phyloP scores from a whole-genome alignment of 805 yeast genomes.

The Isabelozyma rhagii region DNA sequence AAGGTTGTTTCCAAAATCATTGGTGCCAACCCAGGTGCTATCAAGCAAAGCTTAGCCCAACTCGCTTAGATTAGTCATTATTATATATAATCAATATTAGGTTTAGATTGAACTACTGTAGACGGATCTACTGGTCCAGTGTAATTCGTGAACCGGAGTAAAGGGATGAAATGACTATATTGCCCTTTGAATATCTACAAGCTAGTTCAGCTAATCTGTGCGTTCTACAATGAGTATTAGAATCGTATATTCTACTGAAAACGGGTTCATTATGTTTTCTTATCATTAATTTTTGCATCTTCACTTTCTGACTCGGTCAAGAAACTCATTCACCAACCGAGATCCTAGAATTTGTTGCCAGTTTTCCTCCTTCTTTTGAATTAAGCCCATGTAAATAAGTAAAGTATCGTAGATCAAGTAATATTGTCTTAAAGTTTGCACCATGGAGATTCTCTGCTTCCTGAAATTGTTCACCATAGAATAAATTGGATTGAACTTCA shows the following conservation, averaged over 20 bases:
- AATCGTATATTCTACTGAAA: background rate
- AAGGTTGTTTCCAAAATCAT: slow-evolving; percentile 72
- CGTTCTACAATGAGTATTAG: too few relatives aligned
- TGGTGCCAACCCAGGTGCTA: slow-evolving; percentile 87
- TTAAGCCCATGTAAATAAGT: slow-evolving; percentile 13
- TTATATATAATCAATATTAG: background rate
- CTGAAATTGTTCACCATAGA: slow-evolving; percentile 46
- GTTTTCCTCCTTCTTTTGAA: background rate
- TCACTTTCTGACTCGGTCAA: background rate
- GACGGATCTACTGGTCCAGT: background rate
- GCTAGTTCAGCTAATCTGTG: too few relatives aligned
- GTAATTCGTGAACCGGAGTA: too few relatives aligned
- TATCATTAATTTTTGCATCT: background rate
- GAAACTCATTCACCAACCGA: slow-evolving; percentile 9
- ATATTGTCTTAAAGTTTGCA: slow-evolving; percentile 55
- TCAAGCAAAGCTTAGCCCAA: slow-evolving; percentile 63
- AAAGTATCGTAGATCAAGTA: slow-evolving; percentile 46
- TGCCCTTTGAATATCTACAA: too few relatives aligned
- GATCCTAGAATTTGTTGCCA: slow-evolving; percentile 8
- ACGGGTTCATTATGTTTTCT: background rate
- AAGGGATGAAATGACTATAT: too few relatives aligned
- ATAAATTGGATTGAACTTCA: slow-evolving; percentile 41
- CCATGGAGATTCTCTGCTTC: slow-evolving; percentile 55
- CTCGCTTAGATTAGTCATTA: slow-evolving; percentile 36
- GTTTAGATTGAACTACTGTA: background rate